Conservation (phyloP, 805 yeast genomes). For the Saccharomycopsis amapae region DNA sequence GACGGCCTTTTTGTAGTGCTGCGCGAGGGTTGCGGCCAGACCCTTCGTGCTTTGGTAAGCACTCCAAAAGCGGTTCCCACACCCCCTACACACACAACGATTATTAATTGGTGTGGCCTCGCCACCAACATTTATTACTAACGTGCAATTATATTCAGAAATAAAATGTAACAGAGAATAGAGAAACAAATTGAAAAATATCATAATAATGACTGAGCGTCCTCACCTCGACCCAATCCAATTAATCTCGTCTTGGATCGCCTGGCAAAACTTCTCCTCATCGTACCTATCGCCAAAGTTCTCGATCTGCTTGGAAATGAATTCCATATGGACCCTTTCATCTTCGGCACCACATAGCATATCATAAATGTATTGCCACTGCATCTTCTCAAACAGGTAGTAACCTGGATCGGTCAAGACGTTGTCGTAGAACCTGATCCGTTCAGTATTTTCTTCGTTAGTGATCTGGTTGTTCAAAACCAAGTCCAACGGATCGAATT, state of each 20-base stretch:
- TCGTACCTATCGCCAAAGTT: constrained; percentile 9
- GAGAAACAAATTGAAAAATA: too few relatives aligned
- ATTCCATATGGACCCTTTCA: constrained; percentile 13
- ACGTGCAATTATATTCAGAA: too few relatives aligned
- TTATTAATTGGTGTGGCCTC: too few relatives aligned
- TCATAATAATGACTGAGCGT: too few relatives aligned
- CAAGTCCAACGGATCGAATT: constrained; percentile 19
- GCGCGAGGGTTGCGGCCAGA: too few relatives aligned
- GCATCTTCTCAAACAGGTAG: constrained; percentile 19
- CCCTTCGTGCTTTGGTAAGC: too few relatives aligned
- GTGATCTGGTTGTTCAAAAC: constrained; percentile 15
- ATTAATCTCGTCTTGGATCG: constrained; percentile 13
- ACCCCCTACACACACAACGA: too few relatives aligned
- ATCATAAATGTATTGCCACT: constrained; percentile 19
- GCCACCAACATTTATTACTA: too few relatives aligned
- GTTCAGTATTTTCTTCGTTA: constrained; percentile 6
- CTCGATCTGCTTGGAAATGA: constrained; percentile 13
- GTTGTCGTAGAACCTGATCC: constrained; percentile 18
- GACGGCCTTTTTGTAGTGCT: too few relatives aligned
- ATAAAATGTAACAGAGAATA: too few relatives aligned
- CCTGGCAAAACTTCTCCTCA: constrained; percentile 11
- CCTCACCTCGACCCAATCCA: constrained; percentile 13
- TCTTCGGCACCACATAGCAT: constrained; percentile 13
- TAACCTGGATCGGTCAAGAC: constrained; percentile 17
- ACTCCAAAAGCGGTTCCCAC: too few relatives aligned